Conservation (phyloP, 108 stramenopile species). For the Mediolabrus comicus region DNA sequence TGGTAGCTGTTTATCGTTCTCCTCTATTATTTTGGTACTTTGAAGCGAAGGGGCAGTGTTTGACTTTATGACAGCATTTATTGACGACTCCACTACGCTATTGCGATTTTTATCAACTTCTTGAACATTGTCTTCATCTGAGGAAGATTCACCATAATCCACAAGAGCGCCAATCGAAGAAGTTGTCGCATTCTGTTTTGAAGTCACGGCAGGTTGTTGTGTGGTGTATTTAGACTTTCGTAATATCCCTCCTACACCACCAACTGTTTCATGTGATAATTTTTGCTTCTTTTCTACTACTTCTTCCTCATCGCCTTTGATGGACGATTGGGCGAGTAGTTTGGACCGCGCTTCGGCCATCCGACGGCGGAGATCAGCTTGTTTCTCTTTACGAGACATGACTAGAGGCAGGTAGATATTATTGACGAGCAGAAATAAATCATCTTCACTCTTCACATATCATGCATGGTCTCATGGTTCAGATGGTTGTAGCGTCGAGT, state of each 20-base stretch:
- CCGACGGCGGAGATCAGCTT: conserved; percentile 29
- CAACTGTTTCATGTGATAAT: neutral
- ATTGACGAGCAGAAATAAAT: too few relatives aligned
- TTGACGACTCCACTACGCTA: neutral
- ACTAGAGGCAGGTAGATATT: too few relatives aligned
- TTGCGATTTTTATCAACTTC: neutral
- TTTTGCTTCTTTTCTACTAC: neutral
- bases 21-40: neutral
- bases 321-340: conserved; percentile 1
- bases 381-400: conserved; percentile 28
- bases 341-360: conserved; percentile 43
- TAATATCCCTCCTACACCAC: conserved; percentile 10
- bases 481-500: too few relatives aligned
- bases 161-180: conserved; percentile 7
- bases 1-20: neutral
- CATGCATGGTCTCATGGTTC: too few relatives aligned
- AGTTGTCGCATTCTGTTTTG: neutral
- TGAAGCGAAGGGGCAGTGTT: neutral
- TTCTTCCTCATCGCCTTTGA: neutral
- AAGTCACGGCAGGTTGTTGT: neutral
- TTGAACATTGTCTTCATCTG: conserved; percentile 11
- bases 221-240: conserved; percentile 26
- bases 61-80: neutral
- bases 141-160: conserved; percentile 33
- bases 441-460: too few relatives aligned